These are phyloP conservation scores for Yarrowia galli DNA, from an alignment of 1,139 yeast species.

Conservation along the genomic window DNA sequence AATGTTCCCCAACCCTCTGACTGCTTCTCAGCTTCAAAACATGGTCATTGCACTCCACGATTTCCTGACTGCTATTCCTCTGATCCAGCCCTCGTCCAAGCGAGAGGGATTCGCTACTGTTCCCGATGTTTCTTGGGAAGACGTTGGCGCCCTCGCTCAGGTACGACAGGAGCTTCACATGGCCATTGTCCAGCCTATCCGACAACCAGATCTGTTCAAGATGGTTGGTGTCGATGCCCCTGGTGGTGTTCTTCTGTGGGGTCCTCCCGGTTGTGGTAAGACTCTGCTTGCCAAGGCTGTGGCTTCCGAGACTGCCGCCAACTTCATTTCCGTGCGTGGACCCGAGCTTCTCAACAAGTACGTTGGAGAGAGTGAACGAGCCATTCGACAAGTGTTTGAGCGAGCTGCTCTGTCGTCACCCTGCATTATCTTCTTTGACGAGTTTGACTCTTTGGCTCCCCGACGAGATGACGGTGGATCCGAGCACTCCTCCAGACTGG, in stretches of 20 bases:
- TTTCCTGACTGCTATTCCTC: constrained; percentile 83
- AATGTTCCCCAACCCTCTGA: constrained; percentile 80
- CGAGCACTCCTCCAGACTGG: constrained; percentile 93
- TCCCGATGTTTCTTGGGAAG: constrained; percentile 96
- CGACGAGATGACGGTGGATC: constrained; percentile 83
- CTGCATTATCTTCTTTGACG: constrained; percentile 95
- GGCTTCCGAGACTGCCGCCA: constrained; percentile 95
- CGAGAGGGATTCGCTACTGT: constrained; percentile 99
- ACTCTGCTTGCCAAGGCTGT: constrained; percentile 95
- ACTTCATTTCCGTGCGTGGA: constrained; percentile 92
- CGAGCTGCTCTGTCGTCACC: constrained; percentile 96
- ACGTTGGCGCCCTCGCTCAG: constrained; percentile 85
- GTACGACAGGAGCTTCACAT: constrained; percentile 90
- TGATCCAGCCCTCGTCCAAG: constrained; percentile 96
- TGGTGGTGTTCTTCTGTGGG: constrained; percentile 97
- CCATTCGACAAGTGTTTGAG: constrained; percentile 92
- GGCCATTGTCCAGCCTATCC: constrained; percentile 97
- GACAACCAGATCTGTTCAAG: constrained; percentile 86
- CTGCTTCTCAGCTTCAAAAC: constrained; percentile 74
- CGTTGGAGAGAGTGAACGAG: constrained; percentile 95
- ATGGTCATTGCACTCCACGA: constrained; percentile 79
- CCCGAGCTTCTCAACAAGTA: constrained; percentile 93
- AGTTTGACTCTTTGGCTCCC: constrained; percentile 94
- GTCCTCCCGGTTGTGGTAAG: constrained; percentile 99
- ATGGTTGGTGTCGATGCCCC: constrained; percentile 96